phyloP scores from a whole-genome alignment of 1,139 yeast species.

The Taiozyma sp. region DNA sequence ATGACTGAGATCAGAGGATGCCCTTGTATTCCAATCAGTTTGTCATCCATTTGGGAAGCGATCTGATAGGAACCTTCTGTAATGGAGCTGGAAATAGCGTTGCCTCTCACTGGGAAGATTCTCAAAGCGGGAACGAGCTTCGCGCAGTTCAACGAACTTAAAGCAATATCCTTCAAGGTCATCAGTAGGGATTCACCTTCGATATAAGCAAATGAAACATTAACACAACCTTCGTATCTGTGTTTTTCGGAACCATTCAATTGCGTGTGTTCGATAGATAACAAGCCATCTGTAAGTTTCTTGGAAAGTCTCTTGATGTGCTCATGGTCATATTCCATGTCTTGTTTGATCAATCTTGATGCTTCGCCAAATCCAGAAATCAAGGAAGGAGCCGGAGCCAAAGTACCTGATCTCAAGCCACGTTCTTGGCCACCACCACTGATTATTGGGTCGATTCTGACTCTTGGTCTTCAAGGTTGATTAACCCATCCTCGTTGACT shows the following conservation, averaged over 20 bases:
- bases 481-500: slow-evolving; percentile 76
- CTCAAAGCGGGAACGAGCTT: too few species aligned
- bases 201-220: slow-evolving; percentile 92
- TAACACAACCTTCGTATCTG: slow-evolving; percentile 90
- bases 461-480: slow-evolving; percentile 86
- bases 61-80: too few species aligned
- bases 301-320: slow-evolving; percentile 70
- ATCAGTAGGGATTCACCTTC: slow-evolving; percentile 97
- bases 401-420: slow-evolving; percentile 94
- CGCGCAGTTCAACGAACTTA: slow-evolving; percentile 47
- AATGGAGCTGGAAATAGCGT: too few species aligned
- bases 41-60: too few species aligned
- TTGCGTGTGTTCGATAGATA: slow-evolving; percentile 83
- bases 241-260: slow-evolving; percentile 77
- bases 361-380: slow-evolving; percentile 98
- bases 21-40: too few species aligned
- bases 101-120: too few species aligned
- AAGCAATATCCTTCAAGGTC: slow-evolving; percentile 97
- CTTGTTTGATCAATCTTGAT: slow-evolving; percentile 74
- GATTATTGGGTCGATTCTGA: slow-evolving; percentile 89
- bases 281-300: slow-evolving; percentile 66
- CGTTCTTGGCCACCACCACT: slow-evolving; percentile 99
- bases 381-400: slow-evolving; percentile 93
- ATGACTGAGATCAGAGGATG: too few species aligned
- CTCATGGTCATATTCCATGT: slow-evolving; percentile 66